Base-by-base conservation (phyloP, 2,329 filamentous ascomycete species). In the Ascochyta clinopodiicola region DNA sequence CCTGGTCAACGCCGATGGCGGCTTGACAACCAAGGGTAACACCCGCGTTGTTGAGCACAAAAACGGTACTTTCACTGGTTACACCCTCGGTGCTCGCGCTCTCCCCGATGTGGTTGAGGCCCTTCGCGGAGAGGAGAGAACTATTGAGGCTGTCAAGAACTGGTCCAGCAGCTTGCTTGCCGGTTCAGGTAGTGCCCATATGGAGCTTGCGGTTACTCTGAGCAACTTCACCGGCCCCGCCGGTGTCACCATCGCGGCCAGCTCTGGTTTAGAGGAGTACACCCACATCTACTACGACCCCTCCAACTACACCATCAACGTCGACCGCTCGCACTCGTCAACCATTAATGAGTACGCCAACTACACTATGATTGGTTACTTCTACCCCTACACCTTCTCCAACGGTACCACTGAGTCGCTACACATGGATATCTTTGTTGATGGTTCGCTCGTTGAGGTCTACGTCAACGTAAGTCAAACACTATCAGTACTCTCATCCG, bases 371-470 rank as follows among this genome's bases (percentile, higher is more conserved):
- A 70, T 75, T 6, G 79, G 78, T 10, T 80, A 79, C 63, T 81
- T 80, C 69, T 70, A 77, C 47, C 78, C 79, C 3, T 80, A 80
- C 70, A 76, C 73, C 5, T 64, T 76, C 44, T 56, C 63, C 42
- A 63, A 67, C 31, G 63, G 69, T n/a, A 72, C 66, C 1, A 63
- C 59, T 0, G 80, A 82, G 61, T 67, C 71, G 17, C 68, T 81
- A 29, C 62, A 67, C 6, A 75, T 81, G 68, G 68, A 80, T 51
- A 68, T 82, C 53, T 81, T 79, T 64, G 61, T 82, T 36, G 80
- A 82, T 53, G 79, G 79, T 22, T 79, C 77, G 1, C 66, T 81
- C 22, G 65, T 81, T 0, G 80, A 82, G 64, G 63, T 82, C 24
- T 80, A 78, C 58, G 66, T 80, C 37, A 81, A 81, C 55, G 68